Base-by-base conservation (phyloP, 2,329 filamentous ascomycete genomes). In the Pleomassaria siparia region DNA sequence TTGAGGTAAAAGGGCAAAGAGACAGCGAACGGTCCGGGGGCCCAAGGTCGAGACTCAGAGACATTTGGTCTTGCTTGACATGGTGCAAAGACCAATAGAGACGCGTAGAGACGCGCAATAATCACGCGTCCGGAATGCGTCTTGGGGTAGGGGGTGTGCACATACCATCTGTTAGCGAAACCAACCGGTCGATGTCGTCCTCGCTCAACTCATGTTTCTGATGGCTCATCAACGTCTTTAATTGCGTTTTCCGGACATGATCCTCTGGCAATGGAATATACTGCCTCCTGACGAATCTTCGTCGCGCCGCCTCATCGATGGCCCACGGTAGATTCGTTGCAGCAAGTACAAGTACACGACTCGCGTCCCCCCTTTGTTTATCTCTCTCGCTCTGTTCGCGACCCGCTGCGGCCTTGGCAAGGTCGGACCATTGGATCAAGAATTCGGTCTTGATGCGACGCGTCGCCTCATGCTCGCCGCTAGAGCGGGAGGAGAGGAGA, bases 261-360 rank as follows among this genome's bases (percentile, higher is more conserved):
- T 85, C 81, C 66, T 97, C 94, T 0, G 94, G 94, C 9, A 99
- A 74, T 1, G 94, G 92, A 50, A 99, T 99, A 67, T 99, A 99
- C 71, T 97, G 94, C 49, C 94, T 82, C 54, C 94, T 80, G 12
- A 96, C 92, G 66, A 99, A 99, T 42, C 94, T 80, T 47, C 94
- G 80, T 48, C 94, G 80, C 1, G 94, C 94, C 20, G 94, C 94
- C 70, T 97, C 94, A 60, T 99, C 94, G 58, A 99, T 97, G 26
- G 91, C 91, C 94, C 94, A 99, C 0, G 94, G 94, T 49, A 97
- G 71, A 67, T 99, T 99, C 0, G 94, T 99, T 16, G 94, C 94
- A 1, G 94, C 94, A 28, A 99, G 80, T 1, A 99, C 94, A 12
- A 99, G 79, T 1, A 99, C 94, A 43, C 92, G 81, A 54, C 86